A percentile compares a stretch with the other conserved stretches of the same genome.
These are phyloP conservation scores for Saccharomyces hybrid DNA, from an alignment of 1,139 yeast species.

Conservation along the genomic window DNA sequence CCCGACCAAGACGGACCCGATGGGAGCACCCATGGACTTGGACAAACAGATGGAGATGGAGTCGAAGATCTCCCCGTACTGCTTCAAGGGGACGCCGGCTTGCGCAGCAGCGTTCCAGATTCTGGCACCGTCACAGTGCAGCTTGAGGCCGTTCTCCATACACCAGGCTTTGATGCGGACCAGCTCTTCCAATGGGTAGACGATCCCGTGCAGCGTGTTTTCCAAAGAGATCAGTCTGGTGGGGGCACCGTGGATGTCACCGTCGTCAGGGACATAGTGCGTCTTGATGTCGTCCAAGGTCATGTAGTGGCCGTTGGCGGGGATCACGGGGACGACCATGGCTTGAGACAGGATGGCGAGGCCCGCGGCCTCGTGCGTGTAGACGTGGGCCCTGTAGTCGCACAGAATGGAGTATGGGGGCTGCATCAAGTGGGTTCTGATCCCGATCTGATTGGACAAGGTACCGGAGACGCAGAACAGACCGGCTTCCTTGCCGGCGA, in stretches of 20 bases:
- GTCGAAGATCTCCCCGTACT: constrained; percentile 76
- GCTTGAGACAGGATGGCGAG: constrained; percentile 84
- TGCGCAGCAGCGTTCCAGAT: constrained; percentile 83
- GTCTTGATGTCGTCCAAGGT: constrained; percentile 72
- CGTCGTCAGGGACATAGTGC: constrained; percentile 63
- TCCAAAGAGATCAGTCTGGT: constrained; percentile 79
- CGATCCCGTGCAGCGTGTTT: constrained; percentile 78
- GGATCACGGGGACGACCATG: constrained; percentile 79
- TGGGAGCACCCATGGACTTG: constrained; percentile 90
- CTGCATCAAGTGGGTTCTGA: constrained; percentile 67
- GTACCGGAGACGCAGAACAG: constrained; percentile 86
- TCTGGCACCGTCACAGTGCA: constrained; percentile 95
- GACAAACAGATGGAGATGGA: constrained; percentile 84
- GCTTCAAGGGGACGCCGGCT: constrained; percentile 59
- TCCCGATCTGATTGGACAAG: constrained; percentile 78
- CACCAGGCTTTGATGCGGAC: constrained; percentile 67
- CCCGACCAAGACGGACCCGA: constrained; percentile 85
- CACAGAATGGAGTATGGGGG: constrained; percentile 84
- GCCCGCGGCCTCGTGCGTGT: constrained; percentile 82
- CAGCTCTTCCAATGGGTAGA: constrained; percentile 77
- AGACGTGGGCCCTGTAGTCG: constrained; percentile 81
- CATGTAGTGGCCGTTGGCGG: constrained; percentile 63
- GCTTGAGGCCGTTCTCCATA: constrained; percentile 48
- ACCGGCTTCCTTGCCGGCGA: constrained; percentile 81
- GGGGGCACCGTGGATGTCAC: constrained; percentile 84